phyloP scores from a whole-genome alignment of 2,329 filamentous ascomycete species.

The Aspergillus quadrilineatus region DNA sequence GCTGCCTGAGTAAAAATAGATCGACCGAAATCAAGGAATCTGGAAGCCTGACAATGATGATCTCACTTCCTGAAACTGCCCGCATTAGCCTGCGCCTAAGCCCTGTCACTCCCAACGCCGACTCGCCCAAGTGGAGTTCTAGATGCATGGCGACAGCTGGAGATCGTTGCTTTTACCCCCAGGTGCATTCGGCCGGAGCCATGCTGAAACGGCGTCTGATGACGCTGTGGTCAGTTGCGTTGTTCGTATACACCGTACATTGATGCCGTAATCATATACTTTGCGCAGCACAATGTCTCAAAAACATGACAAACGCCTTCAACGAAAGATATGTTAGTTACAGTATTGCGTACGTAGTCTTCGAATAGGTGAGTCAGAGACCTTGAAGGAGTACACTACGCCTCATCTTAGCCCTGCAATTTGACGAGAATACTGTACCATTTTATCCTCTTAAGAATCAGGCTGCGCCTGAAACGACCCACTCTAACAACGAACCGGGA shows the following conservation, averaged over 20 bases:
- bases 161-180: neutral
- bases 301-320: no score
- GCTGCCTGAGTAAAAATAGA: slow-evolving; percentile 11
- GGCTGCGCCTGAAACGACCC: neutral
- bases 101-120: neutral
- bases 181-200: neutral
- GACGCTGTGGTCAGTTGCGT: neutral
- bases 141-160: neutral
- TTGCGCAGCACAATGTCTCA: no score
- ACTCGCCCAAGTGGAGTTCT: neutral
- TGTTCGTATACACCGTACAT: neutral
- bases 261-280: neutral
- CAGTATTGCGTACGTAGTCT: neutral
- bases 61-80: neutral
- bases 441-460: neutral
- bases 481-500: neutral
- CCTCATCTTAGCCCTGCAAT: neutral
- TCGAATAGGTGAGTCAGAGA: neutral
- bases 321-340: no score
- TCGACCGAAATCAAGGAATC: slow-evolving; percentile 3
- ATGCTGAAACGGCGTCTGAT: neutral
- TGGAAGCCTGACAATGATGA: slow-evolving; percentile 3
- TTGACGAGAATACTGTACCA: neutral
- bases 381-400: neutral
- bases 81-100: slow-evolving; percentile 6